A percentile compares a stretch with the other conserved stretches of the same genome.
phyloP scores from a whole-genome alignment of 139 green algal genomes.

The Ettlia oleoabundans region DNA sequence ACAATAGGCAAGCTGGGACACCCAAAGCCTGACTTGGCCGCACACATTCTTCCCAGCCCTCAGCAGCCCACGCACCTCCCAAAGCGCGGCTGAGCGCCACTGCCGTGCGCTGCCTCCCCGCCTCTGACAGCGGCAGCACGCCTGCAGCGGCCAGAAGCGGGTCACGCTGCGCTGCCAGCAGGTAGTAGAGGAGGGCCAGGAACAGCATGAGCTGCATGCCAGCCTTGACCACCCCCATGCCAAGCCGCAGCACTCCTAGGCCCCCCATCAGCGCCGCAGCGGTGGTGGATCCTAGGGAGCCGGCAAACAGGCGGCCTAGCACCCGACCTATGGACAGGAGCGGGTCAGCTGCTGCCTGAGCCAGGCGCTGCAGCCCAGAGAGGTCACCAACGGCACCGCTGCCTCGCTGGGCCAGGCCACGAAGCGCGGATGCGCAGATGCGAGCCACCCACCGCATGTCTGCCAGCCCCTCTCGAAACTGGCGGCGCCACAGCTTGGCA shows the following conservation, averaged over 20 bases:
- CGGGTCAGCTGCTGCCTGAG: slow-evolving; percentile 43
- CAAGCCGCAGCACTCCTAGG: slow-evolving; percentile 59
- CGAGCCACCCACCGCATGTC: slow-evolving; percentile 26
- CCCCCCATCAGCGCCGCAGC: slow-evolving; percentile 62
- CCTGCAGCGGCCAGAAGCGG: slow-evolving; percentile 53
- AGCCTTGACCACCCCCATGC: slow-evolving; percentile 54
- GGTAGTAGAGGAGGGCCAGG: slow-evolving; percentile 59
- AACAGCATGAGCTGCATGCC: slow-evolving; percentile 59
- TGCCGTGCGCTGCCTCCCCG: slow-evolving; percentile 43
- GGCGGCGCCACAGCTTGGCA: slow-evolving; percentile 42
- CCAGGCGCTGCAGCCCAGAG: slow-evolving; percentile 46
- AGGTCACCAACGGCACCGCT: slow-evolving; percentile 15
- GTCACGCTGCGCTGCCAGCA: slow-evolving; percentile 61
- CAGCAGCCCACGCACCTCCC: slow-evolving; percentile 30
- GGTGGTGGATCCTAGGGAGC: slow-evolving; percentile 56
- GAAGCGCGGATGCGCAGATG: slow-evolving; percentile 21
- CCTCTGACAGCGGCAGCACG: slow-evolving; percentile 59
- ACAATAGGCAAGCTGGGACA: too few species aligned
- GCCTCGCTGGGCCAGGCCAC: slow-evolving; percentile 4
- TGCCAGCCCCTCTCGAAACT: slow-evolving; percentile 36
- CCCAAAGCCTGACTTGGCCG: too few species aligned
- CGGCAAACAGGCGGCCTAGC: slow-evolving; percentile 36
- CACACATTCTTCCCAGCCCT: slow-evolving; percentile 17
- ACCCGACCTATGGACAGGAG: slow-evolving; percentile 49
- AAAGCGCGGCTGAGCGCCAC: slow-evolving; percentile 46